Conservation (phyloP, 2,329 filamentous ascomycete genomes). For the Aspergillus proliferans region DNA sequence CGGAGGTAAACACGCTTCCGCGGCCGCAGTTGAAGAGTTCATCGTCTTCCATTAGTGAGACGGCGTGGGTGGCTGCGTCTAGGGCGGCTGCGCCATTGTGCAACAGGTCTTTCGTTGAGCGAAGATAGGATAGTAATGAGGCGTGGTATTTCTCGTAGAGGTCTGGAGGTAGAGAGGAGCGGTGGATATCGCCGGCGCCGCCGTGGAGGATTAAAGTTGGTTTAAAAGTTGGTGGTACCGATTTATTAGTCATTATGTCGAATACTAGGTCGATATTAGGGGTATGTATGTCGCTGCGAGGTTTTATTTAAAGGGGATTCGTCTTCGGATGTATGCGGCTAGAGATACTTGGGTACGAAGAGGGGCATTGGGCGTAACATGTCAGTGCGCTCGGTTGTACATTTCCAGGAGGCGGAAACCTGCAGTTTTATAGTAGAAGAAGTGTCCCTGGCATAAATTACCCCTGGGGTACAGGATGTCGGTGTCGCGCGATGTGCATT, state of each 20-base stretch:
- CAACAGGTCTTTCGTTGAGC: conserved; percentile 39
- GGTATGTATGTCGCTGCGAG: too few relatives aligned
- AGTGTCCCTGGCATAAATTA: too few relatives aligned
- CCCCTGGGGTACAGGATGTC: too few relatives aligned
- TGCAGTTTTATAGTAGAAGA: too few relatives aligned
- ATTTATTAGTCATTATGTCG: conserved; percentile 2
- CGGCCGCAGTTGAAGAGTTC: conserved; percentile 77
- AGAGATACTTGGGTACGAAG: too few relatives aligned
- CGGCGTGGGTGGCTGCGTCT: conserved; percentile 68
- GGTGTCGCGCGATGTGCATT: too few relatives aligned
- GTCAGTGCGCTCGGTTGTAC: neutral
- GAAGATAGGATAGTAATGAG: conserved; percentile 58
- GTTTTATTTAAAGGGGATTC: too few relatives aligned
- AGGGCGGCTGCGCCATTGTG: conserved; percentile 53
- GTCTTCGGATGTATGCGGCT: neutral
- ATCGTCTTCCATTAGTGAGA: conserved; percentile 69
- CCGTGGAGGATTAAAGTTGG: conserved; percentile 66
- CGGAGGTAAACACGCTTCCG: conserved; percentile 79
- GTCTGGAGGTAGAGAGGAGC: conserved; percentile 51
- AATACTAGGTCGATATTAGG: neutral
- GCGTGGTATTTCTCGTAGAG: conserved; percentile 54
- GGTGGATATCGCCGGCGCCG: conserved; percentile 64
- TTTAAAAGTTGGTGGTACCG: conserved; percentile 23
- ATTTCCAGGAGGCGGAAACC: too few relatives aligned
- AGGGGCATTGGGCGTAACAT: too few relatives aligned